phyloP scores from a whole-genome alignment of 2,329 filamentous ascomycete genomes.

The Aschersonia sp. region DNA sequence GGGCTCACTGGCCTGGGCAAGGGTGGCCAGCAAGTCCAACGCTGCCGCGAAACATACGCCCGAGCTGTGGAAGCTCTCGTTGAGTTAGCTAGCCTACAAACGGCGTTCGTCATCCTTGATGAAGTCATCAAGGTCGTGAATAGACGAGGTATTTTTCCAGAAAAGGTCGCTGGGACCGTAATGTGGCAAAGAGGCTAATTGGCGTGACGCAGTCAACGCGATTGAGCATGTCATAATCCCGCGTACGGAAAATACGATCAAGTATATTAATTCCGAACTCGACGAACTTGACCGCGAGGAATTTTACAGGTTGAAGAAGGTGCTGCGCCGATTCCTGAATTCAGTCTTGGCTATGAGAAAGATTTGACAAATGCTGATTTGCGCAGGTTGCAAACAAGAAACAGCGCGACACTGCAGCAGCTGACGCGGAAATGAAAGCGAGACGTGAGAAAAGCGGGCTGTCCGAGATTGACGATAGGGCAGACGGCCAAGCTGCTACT shows the following conservation, averaged over 20 bases:
- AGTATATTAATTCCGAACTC: conserved; percentile 97
- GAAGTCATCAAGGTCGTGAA: conserved; percentile 99
- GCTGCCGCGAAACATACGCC: conserved; percentile 89
- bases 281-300: conserved; percentile 96
- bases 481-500: conserved; percentile 21
- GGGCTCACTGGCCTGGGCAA: conserved; percentile 90
- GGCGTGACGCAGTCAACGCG: conserved; percentile 55
- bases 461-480: conserved; percentile 15
- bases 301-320: conserved; percentile 93
- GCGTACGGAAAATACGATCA: conserved; percentile 98
- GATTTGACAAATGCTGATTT: background rate
- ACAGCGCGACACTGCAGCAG: conserved; percentile 57
- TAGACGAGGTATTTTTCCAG: conserved; percentile 54
- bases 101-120: conserved; percentile 92
- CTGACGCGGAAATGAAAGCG: conserved; percentile 61
- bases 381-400: conserved; percentile 62
- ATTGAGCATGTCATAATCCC: conserved; percentile 97
- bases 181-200: background rate
- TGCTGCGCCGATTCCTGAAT: background rate
- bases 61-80: conserved; percentile 91
- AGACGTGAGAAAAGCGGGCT: conserved; percentile 40
- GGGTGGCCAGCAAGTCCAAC: conserved; percentile 91
- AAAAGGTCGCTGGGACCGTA: conserved; percentile 3
- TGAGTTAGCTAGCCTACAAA: conserved; percentile 87
- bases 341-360: no score